These are phyloP conservation scores for Fusarium sororula DNA, from an alignment of 2,329 filamentous ascomycete genomes.

Conservation along the genomic window DNA sequence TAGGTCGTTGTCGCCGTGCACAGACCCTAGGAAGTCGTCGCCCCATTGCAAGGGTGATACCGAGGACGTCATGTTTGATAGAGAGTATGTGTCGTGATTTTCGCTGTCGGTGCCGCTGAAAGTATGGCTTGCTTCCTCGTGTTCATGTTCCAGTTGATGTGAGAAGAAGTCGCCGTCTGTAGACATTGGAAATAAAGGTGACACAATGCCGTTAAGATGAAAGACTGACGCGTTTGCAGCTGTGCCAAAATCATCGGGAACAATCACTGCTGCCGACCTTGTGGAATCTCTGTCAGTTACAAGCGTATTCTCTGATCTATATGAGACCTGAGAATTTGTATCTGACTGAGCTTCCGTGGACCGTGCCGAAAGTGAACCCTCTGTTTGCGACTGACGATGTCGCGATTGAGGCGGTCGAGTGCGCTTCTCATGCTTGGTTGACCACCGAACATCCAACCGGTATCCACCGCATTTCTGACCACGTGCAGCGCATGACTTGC, in stretches of 20 bases:
- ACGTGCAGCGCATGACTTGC: neutral
- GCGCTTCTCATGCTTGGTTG: neutral
- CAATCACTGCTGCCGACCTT: neutral
- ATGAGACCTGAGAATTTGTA: neutral
- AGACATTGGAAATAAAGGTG: neutral
- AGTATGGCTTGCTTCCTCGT: neutral
- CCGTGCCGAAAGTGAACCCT: neutral
- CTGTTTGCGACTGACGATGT: neutral
- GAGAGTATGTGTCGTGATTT: neutral
- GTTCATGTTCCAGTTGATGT: neutral
- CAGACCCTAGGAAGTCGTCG: neutral
- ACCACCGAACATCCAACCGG: neutral
- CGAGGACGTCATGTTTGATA: neutral
- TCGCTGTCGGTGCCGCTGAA: neutral
- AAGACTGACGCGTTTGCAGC: neutral
- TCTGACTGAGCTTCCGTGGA: neutral
- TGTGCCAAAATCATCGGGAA: neutral
- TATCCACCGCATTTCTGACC: neutral
- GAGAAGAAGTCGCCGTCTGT: neutral
- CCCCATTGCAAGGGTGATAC: neutral
- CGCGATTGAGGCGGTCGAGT: neutral
- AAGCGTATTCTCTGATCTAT: neutral
- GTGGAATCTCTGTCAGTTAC: neutral
- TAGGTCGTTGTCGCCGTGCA: neutral
- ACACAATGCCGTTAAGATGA: neutral